Evolutionary conservation across 441 rosid species (phyloP).

Genomic region (Populus hybrid): DNA sequence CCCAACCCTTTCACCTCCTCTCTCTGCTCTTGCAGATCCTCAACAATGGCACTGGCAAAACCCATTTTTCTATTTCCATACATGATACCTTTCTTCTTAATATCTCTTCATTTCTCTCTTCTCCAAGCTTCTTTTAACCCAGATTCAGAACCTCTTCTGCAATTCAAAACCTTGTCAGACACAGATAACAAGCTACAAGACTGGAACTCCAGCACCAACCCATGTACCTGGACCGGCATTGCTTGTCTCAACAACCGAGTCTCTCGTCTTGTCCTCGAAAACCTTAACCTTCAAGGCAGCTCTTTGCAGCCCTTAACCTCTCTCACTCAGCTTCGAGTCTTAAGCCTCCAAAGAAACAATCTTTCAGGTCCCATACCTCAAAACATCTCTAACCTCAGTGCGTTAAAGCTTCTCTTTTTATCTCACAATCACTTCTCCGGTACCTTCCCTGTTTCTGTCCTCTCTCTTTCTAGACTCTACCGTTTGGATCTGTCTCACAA

Average conservation of each 20-base stretch:
- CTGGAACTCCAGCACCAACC: conserved; percentile 55
- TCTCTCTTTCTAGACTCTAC: conserved; percentile 40
- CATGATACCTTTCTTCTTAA: conserved; percentile 20
- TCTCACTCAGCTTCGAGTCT: conserved; percentile 66
- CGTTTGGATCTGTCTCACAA: conserved; percentile 66
- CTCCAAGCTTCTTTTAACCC: conserved; percentile 34
- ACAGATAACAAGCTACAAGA: conserved; percentile 42
- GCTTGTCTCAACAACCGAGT: conserved; percentile 55
- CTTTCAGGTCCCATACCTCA: conserved; percentile 52
- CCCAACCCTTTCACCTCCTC: conserved; percentile 14
- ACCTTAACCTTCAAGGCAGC: conserved; percentile 51
- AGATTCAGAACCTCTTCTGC: conserved; percentile 47
- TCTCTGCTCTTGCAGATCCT: conserved; percentile 13
- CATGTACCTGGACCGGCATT: conserved; percentile 82
- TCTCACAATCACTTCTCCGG: conserved; percentile 80
- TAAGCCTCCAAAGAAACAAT: conserved; percentile 69
- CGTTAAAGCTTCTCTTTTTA: conserved; percentile 61
- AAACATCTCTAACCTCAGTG: conserved; percentile 52
- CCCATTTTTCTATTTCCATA: conserved; percentile 13
- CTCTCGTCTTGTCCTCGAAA: conserved; percentile 62
- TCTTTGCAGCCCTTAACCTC: conserved; percentile 53
- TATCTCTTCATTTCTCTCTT: conserved; percentile 18
- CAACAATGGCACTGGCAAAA: conserved; percentile 43
- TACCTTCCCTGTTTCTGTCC: conserved; percentile 40
- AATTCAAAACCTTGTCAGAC: conserved; percentile 60